These are phyloP conservation scores for Cymbopogon citratus DNA, from an alignment of 176 grass and related monocot species.

Conservation along the genomic window DNA sequence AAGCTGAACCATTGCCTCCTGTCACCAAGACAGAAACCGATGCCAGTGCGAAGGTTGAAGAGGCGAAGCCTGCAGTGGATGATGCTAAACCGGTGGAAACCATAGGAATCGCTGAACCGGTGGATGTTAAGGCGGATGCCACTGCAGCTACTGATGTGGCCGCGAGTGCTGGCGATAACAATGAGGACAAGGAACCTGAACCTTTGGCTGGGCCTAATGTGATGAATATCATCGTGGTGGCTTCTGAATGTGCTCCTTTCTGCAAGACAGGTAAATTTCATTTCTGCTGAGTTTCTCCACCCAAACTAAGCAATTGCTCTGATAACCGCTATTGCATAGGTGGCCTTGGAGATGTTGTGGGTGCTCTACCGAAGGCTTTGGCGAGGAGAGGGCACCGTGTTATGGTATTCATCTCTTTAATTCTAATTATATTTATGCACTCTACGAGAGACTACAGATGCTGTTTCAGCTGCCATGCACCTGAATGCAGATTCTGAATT, in stretches of 20 bases:
- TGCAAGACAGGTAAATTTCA: slow-evolving; percentile 62
- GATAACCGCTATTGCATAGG: slow-evolving; percentile 37
- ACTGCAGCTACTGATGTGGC: neutral
- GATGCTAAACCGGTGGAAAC: slow-evolving; percentile 12
- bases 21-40: neutral
- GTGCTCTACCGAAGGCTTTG: slow-evolving; percentile 93
- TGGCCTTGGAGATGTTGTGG: slow-evolving; percentile 91
- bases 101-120: slow-evolving; percentile 7
- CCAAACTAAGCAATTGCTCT: neutral
- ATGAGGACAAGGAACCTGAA: slow-evolving; percentile 19
- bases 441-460: neutral
- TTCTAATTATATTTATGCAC: neutral
- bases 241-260: slow-evolving; percentile 92
- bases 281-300: neutral
- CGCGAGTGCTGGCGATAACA: slow-evolving; percentile 1
- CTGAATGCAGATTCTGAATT: slow-evolving; percentile 9
- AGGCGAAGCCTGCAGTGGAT: neutral
- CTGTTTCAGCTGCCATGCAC: neutral
- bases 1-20: neutral
- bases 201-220: slow-evolving; percentile 86
- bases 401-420: slow-evolving; percentile 39
- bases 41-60: neutral
- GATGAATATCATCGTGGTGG: slow-evolving; percentile 87
- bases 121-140: slow-evolving; percentile 19
- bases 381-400: slow-evolving; percentile 95